Evolutionary conservation across 768 basidiomycete species (phyloP), one percentile per base, ranked within the genome.

Genomic region (Kwoniella botswanensis): DNA sequence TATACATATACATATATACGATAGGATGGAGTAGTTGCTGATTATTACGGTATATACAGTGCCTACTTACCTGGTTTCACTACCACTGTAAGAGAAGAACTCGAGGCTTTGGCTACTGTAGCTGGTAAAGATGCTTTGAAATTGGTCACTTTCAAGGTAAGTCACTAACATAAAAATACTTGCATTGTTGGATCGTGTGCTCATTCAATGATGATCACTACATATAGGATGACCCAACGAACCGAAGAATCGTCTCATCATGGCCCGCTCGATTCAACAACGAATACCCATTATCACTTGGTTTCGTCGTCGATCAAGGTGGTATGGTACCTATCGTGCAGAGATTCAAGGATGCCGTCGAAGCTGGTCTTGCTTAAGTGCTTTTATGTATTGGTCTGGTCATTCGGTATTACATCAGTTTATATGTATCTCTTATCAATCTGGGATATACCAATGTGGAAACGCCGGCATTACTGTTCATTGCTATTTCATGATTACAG

Each of bases 1-100:
- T 17, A 15, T 50, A 35, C 35, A 35, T 35, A 35, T 35, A 35
- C 35, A 35, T 7, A 35, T 7, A 35, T 35, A 35, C 35, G 35
- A 35, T 7, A 35, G 35, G 35, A 35, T 35, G 6, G 35, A 35
- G 1, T 35, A 35, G 35, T 58, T 58, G 29, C 17, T 67, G 17
- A 55, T 65, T 41, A 10, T 57, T 57, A 24, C 24, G 11, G 15
- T 22, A 18, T 26, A 59, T 35, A 21, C 42, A 63, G 60, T 13
- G 78, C 79, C 42, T 80, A 82, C 71, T 71, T 83, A 18, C 82
- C 82, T 12, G 82, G 82, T 24, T 83, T 83, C 76, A 82, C 80
- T 11, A 76, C 75, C 11, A 80, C 78, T 13, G 77, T 83, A 63
- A 76, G 68, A 68, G 65, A 83, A 63, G 81, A 83, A 70, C 67